Percentiles rank a stretch among this genome's conserved stretches.
Conservation (phyloP, 805 yeast genomes). For the Candida coleopterorum region DNA sequence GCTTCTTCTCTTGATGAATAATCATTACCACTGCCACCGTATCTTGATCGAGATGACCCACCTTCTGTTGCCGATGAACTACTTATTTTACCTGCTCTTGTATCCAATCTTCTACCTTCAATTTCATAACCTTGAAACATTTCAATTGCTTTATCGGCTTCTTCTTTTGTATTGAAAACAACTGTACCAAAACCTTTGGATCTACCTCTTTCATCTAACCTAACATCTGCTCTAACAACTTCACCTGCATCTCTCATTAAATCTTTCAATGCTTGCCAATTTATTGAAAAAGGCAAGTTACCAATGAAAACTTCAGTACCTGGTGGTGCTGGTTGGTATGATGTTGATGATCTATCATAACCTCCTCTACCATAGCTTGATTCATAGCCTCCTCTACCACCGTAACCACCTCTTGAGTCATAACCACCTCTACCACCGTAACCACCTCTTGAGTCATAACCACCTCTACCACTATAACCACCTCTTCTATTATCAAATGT, state of each 20-base stretch:
- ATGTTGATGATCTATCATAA: conserved; percentile 15
- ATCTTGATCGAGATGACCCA: too few species aligned
- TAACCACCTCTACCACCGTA: conserved; percentile 6
- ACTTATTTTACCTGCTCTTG: conserved; percentile 56
- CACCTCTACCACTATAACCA: conserved; percentile 4
- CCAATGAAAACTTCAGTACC: conserved; percentile 68
- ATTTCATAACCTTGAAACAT: conserved; percentile 63
- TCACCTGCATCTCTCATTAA: conserved; percentile 73
- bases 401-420: conserved; percentile 9
- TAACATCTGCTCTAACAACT: conserved; percentile 79
- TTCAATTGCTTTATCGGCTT: conserved; percentile 67
- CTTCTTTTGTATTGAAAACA: conserved; percentile 58
- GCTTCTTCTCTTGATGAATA: conserved; percentile 3
- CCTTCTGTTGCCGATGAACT: background rate
- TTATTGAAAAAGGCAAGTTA: conserved; percentile 75
- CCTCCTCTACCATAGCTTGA: conserved; percentile 9
- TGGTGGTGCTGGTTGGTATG: conserved; percentile 21
- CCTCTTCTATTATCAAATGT: conserved; percentile 13
- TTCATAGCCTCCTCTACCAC: conserved; percentile 12
- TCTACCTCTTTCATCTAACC: conserved; percentile 60
- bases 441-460: conserved; percentile 11
- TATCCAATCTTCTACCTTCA: conserved; percentile 75
- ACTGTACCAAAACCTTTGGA: conserved; percentile 88
- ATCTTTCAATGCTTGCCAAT: conserved; percentile 85
- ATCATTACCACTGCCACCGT: conserved; percentile 9